Evolutionary conservation across 345 rosid species (phyloP).

Genomic region (Brassica cretica): DNA sequence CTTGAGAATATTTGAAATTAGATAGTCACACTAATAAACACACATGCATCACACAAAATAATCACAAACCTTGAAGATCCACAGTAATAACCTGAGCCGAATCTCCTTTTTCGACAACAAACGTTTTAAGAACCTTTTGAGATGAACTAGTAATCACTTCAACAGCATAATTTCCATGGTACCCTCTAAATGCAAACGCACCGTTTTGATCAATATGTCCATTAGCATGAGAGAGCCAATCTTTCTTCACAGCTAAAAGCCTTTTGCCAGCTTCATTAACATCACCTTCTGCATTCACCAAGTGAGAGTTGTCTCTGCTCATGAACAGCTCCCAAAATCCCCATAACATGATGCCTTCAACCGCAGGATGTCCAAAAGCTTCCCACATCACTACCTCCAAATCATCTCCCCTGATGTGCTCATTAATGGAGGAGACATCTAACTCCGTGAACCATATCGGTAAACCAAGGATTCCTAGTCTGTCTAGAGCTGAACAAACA

Average conservation of each 20-base stretch:
- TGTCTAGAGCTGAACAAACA: conserved; percentile 70
- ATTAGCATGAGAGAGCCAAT: conserved; percentile 65
- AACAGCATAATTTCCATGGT: conserved; percentile 69
- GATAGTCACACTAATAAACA: neutral
- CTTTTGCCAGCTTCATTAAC: conserved; percentile 81
- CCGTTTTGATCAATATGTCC: conserved; percentile 61
- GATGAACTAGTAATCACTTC: conserved; percentile 46
- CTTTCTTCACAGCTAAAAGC: conserved; percentile 57
- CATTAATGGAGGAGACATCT: conserved; percentile 77
- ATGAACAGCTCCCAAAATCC: conserved; percentile 96
- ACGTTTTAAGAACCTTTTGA: conserved; percentile 51
- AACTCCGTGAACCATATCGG: conserved; percentile 96
- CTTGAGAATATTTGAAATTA: neutral
- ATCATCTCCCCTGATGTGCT: conserved; percentile 77
- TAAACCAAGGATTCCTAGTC: conserved; percentile 67
- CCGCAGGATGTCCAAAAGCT: conserved; percentile 86
- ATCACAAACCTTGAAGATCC: conserved; percentile 40
- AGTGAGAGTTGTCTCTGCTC: conserved; percentile 70
- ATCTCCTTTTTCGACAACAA: conserved; percentile 69
- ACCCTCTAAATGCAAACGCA: conserved; percentile 72
- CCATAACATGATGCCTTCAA: conserved; percentile 92
- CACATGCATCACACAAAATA: neutral
- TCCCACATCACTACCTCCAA: conserved; percentile 91
- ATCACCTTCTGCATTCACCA: conserved; percentile 89
- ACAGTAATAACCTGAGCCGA: conserved; percentile 31